These are phyloP conservation scores for Torulaspora gathmanii DNA, from an alignment of 805 yeast genomes.

Conservation along the genomic window DNA sequence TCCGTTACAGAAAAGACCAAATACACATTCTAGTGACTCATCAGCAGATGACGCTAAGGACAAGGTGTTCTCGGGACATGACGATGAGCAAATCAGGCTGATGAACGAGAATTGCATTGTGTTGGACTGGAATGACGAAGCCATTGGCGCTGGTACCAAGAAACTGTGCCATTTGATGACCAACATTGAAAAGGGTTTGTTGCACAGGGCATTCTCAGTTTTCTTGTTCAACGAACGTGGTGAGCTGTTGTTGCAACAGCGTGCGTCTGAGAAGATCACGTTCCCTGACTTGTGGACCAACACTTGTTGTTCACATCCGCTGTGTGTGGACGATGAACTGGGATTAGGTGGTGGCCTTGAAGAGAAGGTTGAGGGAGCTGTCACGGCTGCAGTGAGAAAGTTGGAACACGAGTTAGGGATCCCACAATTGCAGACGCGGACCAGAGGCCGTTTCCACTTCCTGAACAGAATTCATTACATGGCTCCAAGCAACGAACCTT, in stretches of 20 bases:
- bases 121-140: conserved; percentile 77
- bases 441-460: conserved; percentile 66
- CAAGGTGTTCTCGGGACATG: conserved; percentile 75
- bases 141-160: conserved; percentile 91
- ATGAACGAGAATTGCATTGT: conserved; percentile 98
- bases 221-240: conserved; percentile 77
- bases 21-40: conserved; percentile 43
- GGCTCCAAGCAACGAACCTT: conserved; percentile 73
- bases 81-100: conserved; percentile 85
- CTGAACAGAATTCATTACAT: conserved; percentile 92
- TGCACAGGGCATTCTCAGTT: conserved; percentile 96
- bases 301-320: conserved; percentile 97
- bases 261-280: conserved; percentile 95
- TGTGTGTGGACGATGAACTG: conserved; percentile 75
- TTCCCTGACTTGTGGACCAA: conserved; percentile 98
- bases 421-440: conserved; percentile 47
- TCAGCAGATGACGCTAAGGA: conserved; percentile 33
- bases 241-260: conserved; percentile 80
- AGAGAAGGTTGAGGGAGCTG: conserved; percentile 70
- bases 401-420: conserved; percentile 93
- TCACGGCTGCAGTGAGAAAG: conserved; percentile 86
- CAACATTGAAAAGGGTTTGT: conserved; percentile 77
- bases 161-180: conserved; percentile 84
- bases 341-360: conserved; percentile 51
- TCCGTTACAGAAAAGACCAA: conserved; percentile 57